Evolutionary conservation across 768 basidiomycete genomes (phyloP), one percentile per base, ranked within the genome.

Genomic region (Mycena capillaripes): DNA sequence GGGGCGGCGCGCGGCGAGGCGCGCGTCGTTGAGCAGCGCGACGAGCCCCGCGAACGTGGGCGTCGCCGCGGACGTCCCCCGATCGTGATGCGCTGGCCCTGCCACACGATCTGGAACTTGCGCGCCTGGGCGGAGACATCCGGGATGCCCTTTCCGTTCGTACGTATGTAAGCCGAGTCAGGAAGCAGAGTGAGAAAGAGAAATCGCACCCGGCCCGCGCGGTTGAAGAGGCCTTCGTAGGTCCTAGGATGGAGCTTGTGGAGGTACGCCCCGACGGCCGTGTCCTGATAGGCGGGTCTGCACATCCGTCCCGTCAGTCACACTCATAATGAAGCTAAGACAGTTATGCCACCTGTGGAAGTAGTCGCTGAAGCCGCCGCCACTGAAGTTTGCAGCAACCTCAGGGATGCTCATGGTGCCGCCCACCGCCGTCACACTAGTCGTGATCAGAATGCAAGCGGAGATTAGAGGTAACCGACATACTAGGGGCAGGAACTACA

Each of bases 321-420:
- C n/a, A 44, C 44, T 48, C 19, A 10, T 16, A 29, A 21, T 40
- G 23, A n/a, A 19, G 17, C 19, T 36, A 36, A 14, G 11, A 44
- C 1, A 32, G 9, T 5, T 3, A 21, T 4, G 19, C 50, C 16
- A 66, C 84, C 87, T 73, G 16, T 36, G 14, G 53, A 92, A 91
- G 62, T 89, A 89, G 72, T 92, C 84, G 78, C 92, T 93, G 82
- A 94, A 95, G 3, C 93, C 93, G 40, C 93, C 93, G 1, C 92
- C 91, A 16, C 91, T 93, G 82, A 93, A 91, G 72, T 62, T 78
- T 0, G 86, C 88, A 0, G 89, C 89, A 17, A 84, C 84, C 78
- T 95, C 93, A 0, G 91, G 92, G 59, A 92, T 81, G 46, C 81
- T 71, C 27, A 79, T 80, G 1, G 93, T 94, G 11, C 89, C 93